Percentiles rank a stretch among this genome's conserved stretches.
Conservation (phyloP, 1,139 yeast species). For the Oligophagozyma castellii region DNA sequence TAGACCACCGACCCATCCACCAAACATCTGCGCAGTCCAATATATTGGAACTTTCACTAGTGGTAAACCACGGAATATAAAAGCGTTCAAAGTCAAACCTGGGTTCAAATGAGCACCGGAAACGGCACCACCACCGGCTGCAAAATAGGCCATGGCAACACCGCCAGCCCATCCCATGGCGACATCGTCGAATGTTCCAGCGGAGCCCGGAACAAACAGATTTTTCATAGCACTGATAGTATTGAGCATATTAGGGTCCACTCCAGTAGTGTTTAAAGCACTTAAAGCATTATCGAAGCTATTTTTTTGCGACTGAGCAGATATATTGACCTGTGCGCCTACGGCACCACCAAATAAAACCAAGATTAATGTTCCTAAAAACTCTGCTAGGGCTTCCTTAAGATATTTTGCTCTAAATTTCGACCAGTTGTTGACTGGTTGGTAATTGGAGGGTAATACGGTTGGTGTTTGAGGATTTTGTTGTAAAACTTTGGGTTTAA, state of each 20-base stretch:
- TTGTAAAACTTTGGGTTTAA: conserved; percentile 24
- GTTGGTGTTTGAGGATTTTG: conserved; percentile 27
- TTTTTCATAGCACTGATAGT: conserved; percentile 8
- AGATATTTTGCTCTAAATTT: conserved; percentile 18
- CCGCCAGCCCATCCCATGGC: conserved; percentile 39
- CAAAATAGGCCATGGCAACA: conserved; percentile 33
- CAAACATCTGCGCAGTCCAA: conserved; percentile 28
- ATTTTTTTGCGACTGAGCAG: conserved; percentile 11
- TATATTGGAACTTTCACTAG: conserved; percentile 30
- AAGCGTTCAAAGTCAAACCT: conserved; percentile 30
- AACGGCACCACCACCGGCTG: conserved; percentile 31
- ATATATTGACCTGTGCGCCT: conserved; percentile 29
- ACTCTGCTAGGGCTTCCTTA: conserved; percentile 31
- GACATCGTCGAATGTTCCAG: conserved; percentile 31
- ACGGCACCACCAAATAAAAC: conserved; percentile 34
- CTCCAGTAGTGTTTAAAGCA: conserved; percentile 6
- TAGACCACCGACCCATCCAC: conserved; percentile 30
- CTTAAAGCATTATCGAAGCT: conserved; percentile 9
- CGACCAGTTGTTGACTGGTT: conserved; percentile 26
- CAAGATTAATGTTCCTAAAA: conserved; percentile 33
- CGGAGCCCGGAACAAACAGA: conserved; percentile 17
- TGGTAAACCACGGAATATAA: conserved; percentile 31
- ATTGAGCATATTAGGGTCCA: conserved; percentile 8
- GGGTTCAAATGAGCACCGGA: conserved; percentile 36
- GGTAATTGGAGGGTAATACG: conserved; percentile 24